Conservation (phyloP, 2,329 filamentous ascomycete species). For the Coniochaeta sp. region DNA sequence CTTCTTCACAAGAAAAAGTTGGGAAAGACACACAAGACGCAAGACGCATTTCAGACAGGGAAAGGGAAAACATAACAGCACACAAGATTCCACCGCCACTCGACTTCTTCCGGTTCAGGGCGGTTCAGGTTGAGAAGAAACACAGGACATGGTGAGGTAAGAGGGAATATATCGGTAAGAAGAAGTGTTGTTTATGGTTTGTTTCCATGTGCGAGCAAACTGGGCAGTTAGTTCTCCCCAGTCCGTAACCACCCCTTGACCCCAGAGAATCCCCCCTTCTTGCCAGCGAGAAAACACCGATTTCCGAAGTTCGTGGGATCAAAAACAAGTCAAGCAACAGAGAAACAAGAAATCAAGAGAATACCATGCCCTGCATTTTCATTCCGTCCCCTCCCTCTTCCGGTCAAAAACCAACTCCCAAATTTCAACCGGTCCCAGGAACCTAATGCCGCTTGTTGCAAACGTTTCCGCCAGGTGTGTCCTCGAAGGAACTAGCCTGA, state of each 20-base stretch:
- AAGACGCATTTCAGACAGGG: no score
- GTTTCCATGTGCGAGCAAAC: neutral
- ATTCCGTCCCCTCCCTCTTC: no score
- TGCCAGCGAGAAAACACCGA: conserved; percentile 3
- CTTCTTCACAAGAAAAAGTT: no score
- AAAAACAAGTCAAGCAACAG: conserved; percentile 14
- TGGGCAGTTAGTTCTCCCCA: neutral
- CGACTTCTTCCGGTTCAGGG: no score
- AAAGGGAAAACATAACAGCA: no score
- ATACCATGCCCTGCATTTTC: conserved; percentile 31
- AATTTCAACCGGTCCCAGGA: conserved; percentile 24
- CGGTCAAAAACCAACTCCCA: conserved; percentile 26
- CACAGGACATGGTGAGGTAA: no score
- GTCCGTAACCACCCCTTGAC: neutral
- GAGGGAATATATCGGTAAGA: no score
- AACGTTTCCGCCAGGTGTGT: conserved; percentile 13
- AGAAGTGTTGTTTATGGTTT: neutral
- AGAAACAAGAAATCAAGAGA: conserved; percentile 22
- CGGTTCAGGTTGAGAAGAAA: no score
- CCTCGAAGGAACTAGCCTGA: conserved; percentile 4
- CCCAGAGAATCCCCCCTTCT: neutral
- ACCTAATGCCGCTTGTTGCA: conserved; percentile 16
- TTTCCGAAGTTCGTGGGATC: conserved; percentile 3
- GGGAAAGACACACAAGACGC: no score
- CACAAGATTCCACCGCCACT: no score